These are phyloP conservation scores for Malus hybrid DNA, from an alignment of 331 rosid genomes.

Conservation along the genomic window DNA sequence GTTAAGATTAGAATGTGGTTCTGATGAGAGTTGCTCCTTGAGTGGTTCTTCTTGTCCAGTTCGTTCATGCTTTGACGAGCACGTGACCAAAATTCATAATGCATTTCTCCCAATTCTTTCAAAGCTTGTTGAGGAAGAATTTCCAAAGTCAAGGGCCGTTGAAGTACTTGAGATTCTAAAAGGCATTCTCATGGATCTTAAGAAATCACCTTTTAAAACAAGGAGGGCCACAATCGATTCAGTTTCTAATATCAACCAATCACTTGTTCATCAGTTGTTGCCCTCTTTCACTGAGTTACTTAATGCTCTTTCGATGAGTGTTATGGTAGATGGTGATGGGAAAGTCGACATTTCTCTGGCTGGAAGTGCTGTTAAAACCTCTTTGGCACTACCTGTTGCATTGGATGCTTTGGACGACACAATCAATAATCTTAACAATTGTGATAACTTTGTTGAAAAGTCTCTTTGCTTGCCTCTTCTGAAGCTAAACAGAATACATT, in stretches of 20 bases:
- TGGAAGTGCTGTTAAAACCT: conserved; percentile 53
- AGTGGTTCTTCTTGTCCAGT: conserved; percentile 60
- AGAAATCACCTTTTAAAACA: conserved; percentile 51
- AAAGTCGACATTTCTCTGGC: conserved; percentile 56
- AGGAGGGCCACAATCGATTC: conserved; percentile 53
- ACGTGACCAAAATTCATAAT: conserved; percentile 60
- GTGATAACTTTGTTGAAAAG: conserved; percentile 41
- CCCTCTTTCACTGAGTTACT: conserved; percentile 60
- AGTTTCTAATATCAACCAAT: conserved; percentile 14
- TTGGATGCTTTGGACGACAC: conserved; percentile 63
- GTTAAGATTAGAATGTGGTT: conserved; percentile 68
- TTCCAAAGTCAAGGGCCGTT: conserved; percentile 41
- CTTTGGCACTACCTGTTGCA: conserved; percentile 74
- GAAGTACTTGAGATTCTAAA: conserved; percentile 45
- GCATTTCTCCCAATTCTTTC: conserved; percentile 58
- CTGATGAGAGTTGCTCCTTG: conserved; percentile 37
- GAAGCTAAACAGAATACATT: conserved; percentile 75
- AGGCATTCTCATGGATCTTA: conserved; percentile 41
- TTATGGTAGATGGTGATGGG: conserved; percentile 45
- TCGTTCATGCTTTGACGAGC: conserved; percentile 78
- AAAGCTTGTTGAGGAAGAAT: conserved; percentile 42
- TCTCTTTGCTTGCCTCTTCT: conserved; percentile 56
- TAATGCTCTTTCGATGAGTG: conserved; percentile 48
- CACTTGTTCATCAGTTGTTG: conserved; percentile 31
- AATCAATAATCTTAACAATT: conserved; percentile 40